phyloP scores from a whole-genome alignment of 108 stramenopile species.

The Conticribra guillardii region DNA sequence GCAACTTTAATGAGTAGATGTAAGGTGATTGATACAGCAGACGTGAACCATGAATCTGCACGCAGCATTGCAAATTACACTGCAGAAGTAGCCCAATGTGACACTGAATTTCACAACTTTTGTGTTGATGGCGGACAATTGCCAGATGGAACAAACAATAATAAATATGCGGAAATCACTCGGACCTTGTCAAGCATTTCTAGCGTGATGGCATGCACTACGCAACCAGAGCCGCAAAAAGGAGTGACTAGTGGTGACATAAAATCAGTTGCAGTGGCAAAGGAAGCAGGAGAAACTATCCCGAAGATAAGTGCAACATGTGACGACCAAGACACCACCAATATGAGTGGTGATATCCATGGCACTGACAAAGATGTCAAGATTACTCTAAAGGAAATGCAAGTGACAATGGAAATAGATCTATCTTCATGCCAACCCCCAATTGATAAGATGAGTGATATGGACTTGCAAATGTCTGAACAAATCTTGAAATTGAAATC shows the following conservation, averaged over 20 bases:
- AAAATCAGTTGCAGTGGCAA: no score
- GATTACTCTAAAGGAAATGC: neutral
- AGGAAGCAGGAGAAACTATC: neutral
- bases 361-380: neutral
- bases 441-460: neutral
- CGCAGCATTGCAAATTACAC: neutral
- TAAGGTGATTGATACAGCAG: neutral
- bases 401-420: neutral
- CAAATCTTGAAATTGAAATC: conserved; percentile 4
- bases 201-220: no score
- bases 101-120: neutral
- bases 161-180: no score
- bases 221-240: no score
- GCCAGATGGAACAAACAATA: neutral
- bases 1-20: neutral
- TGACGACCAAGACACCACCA: neutral
- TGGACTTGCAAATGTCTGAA: conserved; percentile 8
- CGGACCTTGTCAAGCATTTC: no score
- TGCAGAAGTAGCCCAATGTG: no score
- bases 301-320: neutral
- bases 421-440: neutral
- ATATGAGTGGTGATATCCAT: neutral
- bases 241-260: no score
- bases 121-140: neutral
- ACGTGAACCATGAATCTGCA: neutral